phyloP scores from a whole-genome alignment of 2,329 filamentous ascomycete species.

The Apiospora rasikravindrae region DNA sequence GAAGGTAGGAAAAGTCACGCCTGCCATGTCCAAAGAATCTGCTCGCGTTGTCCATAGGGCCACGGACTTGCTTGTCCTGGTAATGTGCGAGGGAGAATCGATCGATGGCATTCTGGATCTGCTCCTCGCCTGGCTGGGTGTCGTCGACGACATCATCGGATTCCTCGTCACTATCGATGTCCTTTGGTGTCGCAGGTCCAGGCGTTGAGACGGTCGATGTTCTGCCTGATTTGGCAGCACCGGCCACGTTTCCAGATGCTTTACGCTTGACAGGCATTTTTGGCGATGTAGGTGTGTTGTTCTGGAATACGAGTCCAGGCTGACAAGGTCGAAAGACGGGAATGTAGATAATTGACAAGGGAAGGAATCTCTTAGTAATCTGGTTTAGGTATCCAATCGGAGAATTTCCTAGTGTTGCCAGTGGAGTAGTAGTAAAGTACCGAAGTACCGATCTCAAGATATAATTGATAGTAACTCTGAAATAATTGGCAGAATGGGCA shows the following conservation, averaged over 20 bases:
- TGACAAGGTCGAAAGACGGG: constrained; percentile 7
- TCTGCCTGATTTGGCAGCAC: constrained; percentile 55
- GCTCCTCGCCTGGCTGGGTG: constrained; percentile 57
- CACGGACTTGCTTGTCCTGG: constrained; percentile 50
- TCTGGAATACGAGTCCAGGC: neutral
- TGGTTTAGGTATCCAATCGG: neutral
- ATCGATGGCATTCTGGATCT: constrained; percentile 63
- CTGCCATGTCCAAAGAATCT: constrained; percentile 51
- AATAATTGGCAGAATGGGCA: neutral
- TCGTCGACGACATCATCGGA: constrained; percentile 59
- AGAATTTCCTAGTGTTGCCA: neutral
- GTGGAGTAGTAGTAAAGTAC: neutral
- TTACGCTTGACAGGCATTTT: constrained; percentile 19
- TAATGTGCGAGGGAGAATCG: constrained; percentile 62
- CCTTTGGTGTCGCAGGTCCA: constrained; percentile 64
- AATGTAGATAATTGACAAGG: constrained; percentile 11
- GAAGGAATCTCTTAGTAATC: constrained; percentile 7
- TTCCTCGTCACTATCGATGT: constrained; percentile 58
- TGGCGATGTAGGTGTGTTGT: neutral
- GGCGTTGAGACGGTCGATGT: constrained; percentile 65
- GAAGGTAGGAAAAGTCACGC: constrained; percentile 79
- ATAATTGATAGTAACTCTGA: no score
- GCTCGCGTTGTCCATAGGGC: constrained; percentile 47
- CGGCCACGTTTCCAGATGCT: constrained; percentile 16
- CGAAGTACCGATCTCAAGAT: constrained; percentile 2